Percentiles rank a stretch among this genome's conserved stretches.
phyloP scores from a whole-genome alignment of 106 monocot species.

The Dioscorea zingiberensis region DNA sequence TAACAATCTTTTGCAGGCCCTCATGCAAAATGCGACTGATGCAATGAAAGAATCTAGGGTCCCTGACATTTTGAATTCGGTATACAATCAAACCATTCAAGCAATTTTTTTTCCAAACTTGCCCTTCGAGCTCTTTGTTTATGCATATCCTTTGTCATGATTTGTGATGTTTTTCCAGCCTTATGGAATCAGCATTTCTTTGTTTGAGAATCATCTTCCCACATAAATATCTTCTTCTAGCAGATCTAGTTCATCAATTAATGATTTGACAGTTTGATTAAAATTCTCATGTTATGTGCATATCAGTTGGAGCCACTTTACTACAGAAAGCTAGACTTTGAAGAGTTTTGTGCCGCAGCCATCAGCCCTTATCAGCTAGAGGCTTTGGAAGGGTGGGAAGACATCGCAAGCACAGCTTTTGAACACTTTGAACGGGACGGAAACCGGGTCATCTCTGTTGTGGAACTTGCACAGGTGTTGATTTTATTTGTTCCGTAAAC shows the following conservation, averaged over 20 bases:
- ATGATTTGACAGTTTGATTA: too few species aligned
- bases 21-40: constrained; percentile 42
- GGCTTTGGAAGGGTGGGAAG: constrained; percentile 87
- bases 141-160: not conserved
- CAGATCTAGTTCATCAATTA: too few species aligned
- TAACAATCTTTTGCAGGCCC: constrained; percentile 34
- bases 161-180: not conserved
- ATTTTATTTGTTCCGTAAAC: too few species aligned
- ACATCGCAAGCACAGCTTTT: constrained; percentile 79
- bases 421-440: constrained; percentile 82
- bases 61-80: constrained; percentile 60
- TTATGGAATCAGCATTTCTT: too few species aligned
- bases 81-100: constrained; percentile 8
- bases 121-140: not conserved
- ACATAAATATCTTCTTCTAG: too few species aligned
- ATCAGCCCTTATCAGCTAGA: constrained; percentile 95
- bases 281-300: too few species aligned
- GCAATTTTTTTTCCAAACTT: not conserved
- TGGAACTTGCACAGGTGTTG: constrained; percentile 81
- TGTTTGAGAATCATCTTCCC: too few species aligned
- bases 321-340: constrained; percentile 60
- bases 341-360: constrained; percentile 90
- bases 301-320: constrained; percentile 66
- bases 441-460: constrained; percentile 72
- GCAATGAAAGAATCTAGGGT: constrained; percentile 76